phyloP scores from a whole-genome alignment of 2,329 filamentous ascomycete species.

The Nothophoma quercina region DNA sequence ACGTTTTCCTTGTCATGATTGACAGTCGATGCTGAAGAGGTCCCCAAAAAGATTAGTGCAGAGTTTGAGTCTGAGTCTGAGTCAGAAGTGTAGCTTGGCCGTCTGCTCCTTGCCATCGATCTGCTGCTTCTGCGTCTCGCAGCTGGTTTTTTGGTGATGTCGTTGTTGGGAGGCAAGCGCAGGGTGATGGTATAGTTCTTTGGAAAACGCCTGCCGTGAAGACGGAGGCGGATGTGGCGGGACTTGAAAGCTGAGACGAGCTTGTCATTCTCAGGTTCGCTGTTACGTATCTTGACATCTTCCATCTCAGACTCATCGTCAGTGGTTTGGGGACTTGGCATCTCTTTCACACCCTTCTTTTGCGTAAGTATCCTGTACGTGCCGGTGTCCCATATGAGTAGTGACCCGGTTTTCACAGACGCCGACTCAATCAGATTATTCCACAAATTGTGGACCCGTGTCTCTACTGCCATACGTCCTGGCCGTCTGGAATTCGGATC shows the following conservation, averaged over 20 bases:
- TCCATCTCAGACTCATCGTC: constrained; percentile 20
- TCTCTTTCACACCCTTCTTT: constrained; percentile 19
- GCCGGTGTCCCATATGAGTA: constrained; percentile 57
- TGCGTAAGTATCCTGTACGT: constrained; percentile 51
- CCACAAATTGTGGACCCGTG: constrained; percentile 55
- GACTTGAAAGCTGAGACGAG: constrained; percentile 50
- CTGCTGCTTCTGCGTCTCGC: constrained; percentile 22
- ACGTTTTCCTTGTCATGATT: not conserved
- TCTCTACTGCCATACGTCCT: constrained; percentile 55
- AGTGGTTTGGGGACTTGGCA: constrained; percentile 40
- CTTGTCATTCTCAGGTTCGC: constrained; percentile 43
- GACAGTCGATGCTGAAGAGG: not conserved
- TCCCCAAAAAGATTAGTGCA: no score
- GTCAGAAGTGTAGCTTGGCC: not conserved
- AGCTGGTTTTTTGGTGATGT: constrained; percentile 32
- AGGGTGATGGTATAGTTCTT: constrained; percentile 51
- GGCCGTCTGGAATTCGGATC: constrained; percentile 51
- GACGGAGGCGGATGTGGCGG: constrained; percentile 51
- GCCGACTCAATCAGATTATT: constrained; percentile 57
- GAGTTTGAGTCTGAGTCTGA: no score
- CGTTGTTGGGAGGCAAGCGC: constrained; percentile 47
- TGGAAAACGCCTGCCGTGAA: constrained; percentile 51
- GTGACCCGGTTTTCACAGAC: constrained; percentile 52
- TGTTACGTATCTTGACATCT: not conserved
- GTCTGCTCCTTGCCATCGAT: not conserved